Conservation (phyloP, 495 filamentous ascomycete genomes). For the Penicillium paxilli region DNA sequence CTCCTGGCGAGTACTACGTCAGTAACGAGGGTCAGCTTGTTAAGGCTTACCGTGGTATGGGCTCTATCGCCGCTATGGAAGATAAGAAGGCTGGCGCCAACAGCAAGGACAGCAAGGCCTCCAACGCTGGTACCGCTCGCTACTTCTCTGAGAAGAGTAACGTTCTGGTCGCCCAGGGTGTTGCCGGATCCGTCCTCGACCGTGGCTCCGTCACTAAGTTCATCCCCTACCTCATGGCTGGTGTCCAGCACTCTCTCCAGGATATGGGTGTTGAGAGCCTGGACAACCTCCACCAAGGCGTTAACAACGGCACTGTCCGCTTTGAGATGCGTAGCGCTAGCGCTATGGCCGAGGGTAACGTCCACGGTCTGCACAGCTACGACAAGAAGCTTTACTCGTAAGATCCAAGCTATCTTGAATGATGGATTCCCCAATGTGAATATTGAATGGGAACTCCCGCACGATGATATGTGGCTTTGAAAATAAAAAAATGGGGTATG, state of each 20-base stretch:
- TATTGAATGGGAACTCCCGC: constrained; percentile 21
- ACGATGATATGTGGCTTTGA: constrained; percentile 35
- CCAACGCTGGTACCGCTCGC: constrained; percentile 93
- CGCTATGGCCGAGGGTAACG: constrained; percentile 91
- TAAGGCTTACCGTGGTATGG: constrained; percentile 99
- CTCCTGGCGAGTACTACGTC: constrained; percentile 94
- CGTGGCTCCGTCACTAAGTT: constrained; percentile 88
- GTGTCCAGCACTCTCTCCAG: constrained; percentile 95
- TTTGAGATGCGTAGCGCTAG: constrained; percentile 94
- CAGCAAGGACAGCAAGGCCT: constrained; percentile 72
- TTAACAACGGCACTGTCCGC: constrained; percentile 73
- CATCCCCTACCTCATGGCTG: constrained; percentile 90
- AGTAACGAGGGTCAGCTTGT: constrained; percentile 93
- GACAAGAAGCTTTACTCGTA: constrained; percentile 99
- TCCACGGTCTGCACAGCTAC: constrained; percentile 94
- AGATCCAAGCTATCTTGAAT: constrained; percentile 22
- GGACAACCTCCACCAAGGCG: constrained; percentile 70
- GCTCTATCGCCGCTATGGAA: constrained; percentile 98
- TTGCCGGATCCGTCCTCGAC: constrained; percentile 74
- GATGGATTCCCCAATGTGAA: constrained; percentile 23
- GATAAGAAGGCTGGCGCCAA: constrained; percentile 83
- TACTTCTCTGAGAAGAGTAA: constrained; percentile 98
- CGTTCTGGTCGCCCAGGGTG: constrained; percentile 94
- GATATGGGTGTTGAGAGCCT: constrained; percentile 87
- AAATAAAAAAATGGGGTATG: constrained; percentile 39